These are phyloP conservation scores for Boletellus sp. DNA, from an alignment of 768 basidiomycete genomes.

Conservation along the genomic window DNA sequence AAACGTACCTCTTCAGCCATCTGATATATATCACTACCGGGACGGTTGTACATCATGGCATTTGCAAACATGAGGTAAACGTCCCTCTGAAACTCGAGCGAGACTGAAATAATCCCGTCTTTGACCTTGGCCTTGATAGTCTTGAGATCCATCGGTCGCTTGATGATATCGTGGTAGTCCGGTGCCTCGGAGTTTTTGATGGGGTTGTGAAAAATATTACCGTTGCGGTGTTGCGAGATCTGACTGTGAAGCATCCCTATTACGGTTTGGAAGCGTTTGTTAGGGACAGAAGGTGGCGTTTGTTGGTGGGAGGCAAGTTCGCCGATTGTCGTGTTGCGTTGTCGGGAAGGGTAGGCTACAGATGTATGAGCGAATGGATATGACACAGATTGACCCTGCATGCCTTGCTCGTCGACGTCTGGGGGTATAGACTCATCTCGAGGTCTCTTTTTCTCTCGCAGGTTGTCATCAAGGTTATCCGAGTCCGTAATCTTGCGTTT, in stretches of 20 bases:
- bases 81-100: slow-evolving; percentile 86
- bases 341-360: slow-evolving; percentile 17
- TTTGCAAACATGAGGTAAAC: slow-evolving; percentile 94
- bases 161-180: slow-evolving; percentile 89
- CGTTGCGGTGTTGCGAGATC: slow-evolving; percentile 82
- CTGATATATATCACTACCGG: slow-evolving; percentile 76
- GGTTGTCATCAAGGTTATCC: slow-evolving; percentile 21
- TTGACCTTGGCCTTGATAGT: slow-evolving; percentile 85
- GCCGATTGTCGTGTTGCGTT: slow-evolving; percentile 12
- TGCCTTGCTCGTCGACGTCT: slow-evolving; percentile 46
- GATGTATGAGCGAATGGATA: slow-evolving; percentile 1
- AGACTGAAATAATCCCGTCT: slow-evolving; percentile 76
- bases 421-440: slow-evolving; percentile 22
- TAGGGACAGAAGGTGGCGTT: slow-evolving; percentile 32
- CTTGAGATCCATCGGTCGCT: slow-evolving; percentile 93
- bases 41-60: slow-evolving; percentile 94
- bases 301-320: slow-evolving; percentile 16
- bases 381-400: neutral
- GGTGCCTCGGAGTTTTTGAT: slow-evolving; percentile 87
- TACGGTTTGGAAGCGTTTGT: slow-evolving; percentile 77
- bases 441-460: slow-evolving; percentile 27
- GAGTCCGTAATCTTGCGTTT: slow-evolving; percentile 27
- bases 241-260: slow-evolving; percentile 78
- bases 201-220: slow-evolving; percentile 87
- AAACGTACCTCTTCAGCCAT: slow-evolving; percentile 87